Base-by-base conservation (phyloP, 768 basidiomycete genomes). In the Sutorius australiensis region DNA sequence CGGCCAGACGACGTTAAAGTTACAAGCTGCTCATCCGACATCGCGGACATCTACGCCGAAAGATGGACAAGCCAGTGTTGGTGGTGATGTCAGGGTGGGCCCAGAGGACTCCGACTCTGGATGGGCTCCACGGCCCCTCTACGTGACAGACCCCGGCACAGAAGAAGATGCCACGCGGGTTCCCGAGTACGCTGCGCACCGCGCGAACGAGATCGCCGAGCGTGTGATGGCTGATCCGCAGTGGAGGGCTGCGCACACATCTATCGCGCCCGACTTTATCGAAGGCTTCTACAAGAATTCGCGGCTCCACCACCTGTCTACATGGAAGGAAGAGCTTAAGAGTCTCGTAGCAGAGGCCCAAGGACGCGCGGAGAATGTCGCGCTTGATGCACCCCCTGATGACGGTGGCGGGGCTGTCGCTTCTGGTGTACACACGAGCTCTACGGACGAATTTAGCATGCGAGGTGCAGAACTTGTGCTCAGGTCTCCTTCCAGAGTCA, bases 321-420 rank as follows among this genome's bases (percentile, higher is more conserved):
- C 83, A 2, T 95, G 92, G 91, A 99, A 98, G 68, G 80, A 89
- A 0, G 95, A 98, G 62, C 77, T 98, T 36, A 86, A 84, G 62
- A 74, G 76, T 14, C 78, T 97, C 9, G 89, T 97, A 1, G 77
- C 81, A 16, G 81, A 89, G 62, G 91, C 94, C 0, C 89, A 91
- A 62, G 83, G 84, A 57, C 79, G 79, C 9, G 82, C 81, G 0
- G 88, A 91, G 63, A 67, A 60, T 13, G 71, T 67, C 0, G 58
- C 58, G 4, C 38, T 54, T 0, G 63, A 61, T 32, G 48, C 12
- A 1, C 37, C 56, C 7, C 55, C 44, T 5, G 49, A 40, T 3
- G 54, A 33, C 8, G 12, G 28, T 39, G 45, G 49, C 5, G 46
- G 10, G 45, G 10, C 31, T 1, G n/a, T 10, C 36, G 8, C 14